Base-by-base conservation (phyloP, 2,329 filamentous ascomycete genomes). In the Coniella lustricola region DNA sequence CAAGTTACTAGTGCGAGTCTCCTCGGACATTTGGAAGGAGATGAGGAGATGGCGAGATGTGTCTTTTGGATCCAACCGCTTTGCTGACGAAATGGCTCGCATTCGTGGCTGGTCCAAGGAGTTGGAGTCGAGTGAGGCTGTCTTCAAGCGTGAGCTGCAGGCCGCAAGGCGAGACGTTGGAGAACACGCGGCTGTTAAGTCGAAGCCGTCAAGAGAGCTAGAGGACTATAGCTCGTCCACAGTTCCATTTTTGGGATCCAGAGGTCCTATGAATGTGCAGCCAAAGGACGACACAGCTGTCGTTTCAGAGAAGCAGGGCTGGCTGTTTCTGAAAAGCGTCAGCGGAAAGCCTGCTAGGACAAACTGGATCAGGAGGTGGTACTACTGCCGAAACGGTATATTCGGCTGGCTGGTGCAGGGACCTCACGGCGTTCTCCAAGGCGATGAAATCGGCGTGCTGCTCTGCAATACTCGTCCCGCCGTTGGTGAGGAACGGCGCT, bases 391-490 rank as follows among this genome's bases (percentile, higher is more conserved):
- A 55, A 85, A 95, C 60, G 91, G 93, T 34, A 93, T 97, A 50
- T 97, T 98, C 65, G 93, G 93, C 18, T 97, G 90, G 82, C 75
- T 98, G 4, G 79, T 93, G 17, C 90, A 94, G 59, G 87, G 87
- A 3, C 73, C 81, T 0, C 82, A 90, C 50, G 91, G 90, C 31
- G 93, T 98, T 18, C 82, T 97, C 57, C 91, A 97, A 64, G 95
- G 90, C 40, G 93, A 98, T 60, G 90, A 95, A 68, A 95, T 95
- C 52, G 93, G 93, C 35, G 90, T 98, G 3, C 70, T 98, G 45
- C 80, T 98, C 34, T 98, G 93, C 69, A 95, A 88, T 60, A 86
- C 93, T 42, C 88, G 91, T 59, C 90, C 90, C 16, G 90, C 90
- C 1, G 85, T 94, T 44, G 84, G 88, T 56, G 93, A 98, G 67